Evolutionary conservation across 495 filamentous ascomycete species (phyloP).

Genomic region (Aspergillus homomorphus): DNA sequence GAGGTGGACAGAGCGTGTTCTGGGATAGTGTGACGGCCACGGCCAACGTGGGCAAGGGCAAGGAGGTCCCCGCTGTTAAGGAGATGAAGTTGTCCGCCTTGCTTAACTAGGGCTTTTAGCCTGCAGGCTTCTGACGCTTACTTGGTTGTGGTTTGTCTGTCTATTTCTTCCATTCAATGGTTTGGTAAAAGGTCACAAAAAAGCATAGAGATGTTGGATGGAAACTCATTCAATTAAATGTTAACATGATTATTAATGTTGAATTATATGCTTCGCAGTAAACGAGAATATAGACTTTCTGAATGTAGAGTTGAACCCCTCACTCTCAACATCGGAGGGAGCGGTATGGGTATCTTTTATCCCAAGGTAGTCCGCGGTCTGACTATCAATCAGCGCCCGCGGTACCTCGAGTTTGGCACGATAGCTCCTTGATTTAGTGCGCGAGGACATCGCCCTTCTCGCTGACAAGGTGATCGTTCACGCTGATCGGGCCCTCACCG

Average conservation of each 20-base stretch:
- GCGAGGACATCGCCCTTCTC: conserved; percentile 59
- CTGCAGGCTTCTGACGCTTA: not conserved
- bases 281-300: not conserved
- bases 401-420: not conserved
- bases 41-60: conserved; percentile 18
- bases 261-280: not conserved
- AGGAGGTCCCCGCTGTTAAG: conserved; percentile 43
- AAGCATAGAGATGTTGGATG: not conserved
- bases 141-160: not conserved
- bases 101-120: conserved; percentile 35
- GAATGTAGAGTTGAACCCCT: not conserved
- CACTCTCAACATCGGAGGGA: not conserved
- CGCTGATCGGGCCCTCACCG: conserved; percentile 80
- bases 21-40: conserved; percentile 40
- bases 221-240: not conserved
- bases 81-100: conserved; percentile 53
- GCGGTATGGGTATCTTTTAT: conserved; percentile 3
- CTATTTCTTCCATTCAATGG: not conserved
- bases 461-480: conserved; percentile 72
- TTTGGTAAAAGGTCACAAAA: not conserved
- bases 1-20: conserved; percentile 36
- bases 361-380: not conserved
- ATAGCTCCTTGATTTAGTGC: conserved; percentile 8
- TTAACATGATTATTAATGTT: not conserved
- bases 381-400: not conserved